Conservation (phyloP, 352 stramenopile genomes). For the Hyphochytrium catenoides region DNA sequence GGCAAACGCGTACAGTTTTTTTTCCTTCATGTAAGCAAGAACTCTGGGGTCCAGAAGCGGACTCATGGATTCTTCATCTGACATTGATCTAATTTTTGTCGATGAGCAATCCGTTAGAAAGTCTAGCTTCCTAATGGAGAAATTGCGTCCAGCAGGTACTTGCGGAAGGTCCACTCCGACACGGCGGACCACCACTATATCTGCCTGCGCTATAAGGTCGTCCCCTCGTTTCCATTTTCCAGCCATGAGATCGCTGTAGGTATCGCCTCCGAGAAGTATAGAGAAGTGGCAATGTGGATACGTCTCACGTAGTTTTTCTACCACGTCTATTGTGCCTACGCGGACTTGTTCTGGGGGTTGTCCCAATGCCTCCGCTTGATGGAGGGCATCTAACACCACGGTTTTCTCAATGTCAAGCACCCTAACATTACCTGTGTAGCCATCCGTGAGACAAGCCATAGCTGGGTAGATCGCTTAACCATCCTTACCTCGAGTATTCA, state of each 20-base stretch:
- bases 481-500: too few relatives aligned
- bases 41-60: constrained; percentile 23
- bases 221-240: constrained; percentile 63
- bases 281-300: constrained; percentile 28
- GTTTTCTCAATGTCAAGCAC: too few relatives aligned
- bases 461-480: too few relatives aligned
- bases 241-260: constrained; percentile 39
- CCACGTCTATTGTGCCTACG: constrained; percentile 45
- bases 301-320: constrained; percentile 19
- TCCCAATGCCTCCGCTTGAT: too few relatives aligned
- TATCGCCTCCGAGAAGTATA: constrained; percentile 50
- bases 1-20: constrained; percentile 48
- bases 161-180: constrained; percentile 19
- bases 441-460: too few relatives aligned
- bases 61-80: constrained; percentile 16
- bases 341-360: too few relatives aligned
- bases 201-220: constrained; percentile 29
- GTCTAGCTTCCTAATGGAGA: constrained; percentile 21
- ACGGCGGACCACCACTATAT: constrained; percentile 38
- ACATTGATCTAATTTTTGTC: constrained; percentile 22
- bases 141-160: constrained; percentile 1
- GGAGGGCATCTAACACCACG: too few relatives aligned
- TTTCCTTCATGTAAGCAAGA: constrained; percentile 36
- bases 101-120: constrained; percentile 42
- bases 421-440: too few relatives aligned